Evolutionary conservation across 2,329 filamentous ascomycete genomes (phyloP).

Genomic region (Fusarium sp.): DNA sequence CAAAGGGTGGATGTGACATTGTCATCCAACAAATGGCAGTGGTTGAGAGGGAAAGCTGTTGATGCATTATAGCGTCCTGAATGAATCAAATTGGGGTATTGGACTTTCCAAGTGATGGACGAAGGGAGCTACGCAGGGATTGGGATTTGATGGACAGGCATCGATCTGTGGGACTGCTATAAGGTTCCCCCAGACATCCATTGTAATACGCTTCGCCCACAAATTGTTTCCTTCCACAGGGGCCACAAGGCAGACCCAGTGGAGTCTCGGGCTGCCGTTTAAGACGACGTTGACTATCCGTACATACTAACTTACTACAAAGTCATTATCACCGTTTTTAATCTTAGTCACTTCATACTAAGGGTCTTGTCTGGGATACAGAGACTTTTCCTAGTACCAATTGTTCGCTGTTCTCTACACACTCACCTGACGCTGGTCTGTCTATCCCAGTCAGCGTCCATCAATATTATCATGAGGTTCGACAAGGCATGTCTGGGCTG

Average conservation of each 20-base stretch:
- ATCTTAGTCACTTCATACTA: not conserved
- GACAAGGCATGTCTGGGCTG: not conserved
- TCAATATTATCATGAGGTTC: not conserved
- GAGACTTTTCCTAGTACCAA: not conserved
- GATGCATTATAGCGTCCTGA: slow-evolving; percentile 6
- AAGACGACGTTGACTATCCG: not conserved
- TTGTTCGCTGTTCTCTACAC: not conserved
- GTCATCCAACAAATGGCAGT: not conserved
- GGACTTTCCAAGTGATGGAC: not conserved
- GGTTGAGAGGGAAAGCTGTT: not conserved
- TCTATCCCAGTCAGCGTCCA: not conserved
- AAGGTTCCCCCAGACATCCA: slow-evolving; percentile 1
- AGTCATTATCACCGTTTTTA: not conserved
- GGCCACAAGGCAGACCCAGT: slow-evolving; percentile 3
- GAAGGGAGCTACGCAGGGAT: slow-evolving; percentile 13
- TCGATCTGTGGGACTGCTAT: slow-evolving; percentile 10
- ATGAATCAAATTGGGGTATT: slow-evolving; percentile 4
- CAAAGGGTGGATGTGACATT: slow-evolving; percentile 2
- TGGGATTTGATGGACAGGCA: slow-evolving; percentile 10
- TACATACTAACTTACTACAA: not conserved
- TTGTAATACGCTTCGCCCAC: slow-evolving; percentile 16
- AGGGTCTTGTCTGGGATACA: not conserved
- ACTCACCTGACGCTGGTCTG: not conserved
- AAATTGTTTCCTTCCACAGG: slow-evolving; percentile 28
- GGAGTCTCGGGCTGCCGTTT: not conserved